Evolutionary conservation across 2,329 filamentous ascomycete species (phyloP).

Genomic region (Hypoxylon rubiginosum): DNA sequence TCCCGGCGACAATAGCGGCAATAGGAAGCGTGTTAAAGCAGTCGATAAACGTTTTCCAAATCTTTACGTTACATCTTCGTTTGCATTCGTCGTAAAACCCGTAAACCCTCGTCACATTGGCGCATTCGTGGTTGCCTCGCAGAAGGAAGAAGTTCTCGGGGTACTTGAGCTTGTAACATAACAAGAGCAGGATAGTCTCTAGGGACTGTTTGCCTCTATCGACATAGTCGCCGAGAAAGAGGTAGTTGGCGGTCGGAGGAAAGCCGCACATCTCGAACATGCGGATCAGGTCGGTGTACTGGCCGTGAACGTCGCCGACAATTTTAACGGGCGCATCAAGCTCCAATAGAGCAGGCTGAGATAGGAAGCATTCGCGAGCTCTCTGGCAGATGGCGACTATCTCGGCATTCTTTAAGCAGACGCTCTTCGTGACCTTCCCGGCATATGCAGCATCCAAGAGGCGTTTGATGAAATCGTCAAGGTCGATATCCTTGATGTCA

Average conservation of each 20-base stretch:
- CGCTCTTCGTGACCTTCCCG: conserved; percentile 96
- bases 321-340: conserved; percentile 97
- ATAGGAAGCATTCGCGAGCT: conserved; percentile 88
- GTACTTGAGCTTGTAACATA: conserved; percentile 98
- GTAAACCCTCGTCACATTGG: conserved; percentile 94
- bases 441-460: conserved; percentile 95
- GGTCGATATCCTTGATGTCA: conserved; percentile 90
- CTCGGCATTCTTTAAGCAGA: conserved; percentile 97
- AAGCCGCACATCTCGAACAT: conserved; percentile 99
- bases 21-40: conserved; percentile 97
- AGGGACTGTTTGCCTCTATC: conserved; percentile 96
- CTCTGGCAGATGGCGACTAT: conserved; percentile 94
- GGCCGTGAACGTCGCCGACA: conserved; percentile 95
- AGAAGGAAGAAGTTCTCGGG: conserved; percentile 98
- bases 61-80: conserved; percentile 93
- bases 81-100: conserved; percentile 99
- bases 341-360: conserved; percentile 91
- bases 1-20: conserved; percentile 94
- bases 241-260: conserved; percentile 89
- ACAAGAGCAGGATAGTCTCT: conserved; percentile 90
- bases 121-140: conserved; percentile 95
- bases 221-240: conserved; percentile 96
- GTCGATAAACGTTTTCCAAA: conserved; percentile 98
- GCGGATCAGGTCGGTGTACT: conserved; percentile 94
- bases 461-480: conserved; percentile 97